Base-by-base conservation (phyloP, 306 rosid species). In the Sechiopsis laciniata region DNA sequence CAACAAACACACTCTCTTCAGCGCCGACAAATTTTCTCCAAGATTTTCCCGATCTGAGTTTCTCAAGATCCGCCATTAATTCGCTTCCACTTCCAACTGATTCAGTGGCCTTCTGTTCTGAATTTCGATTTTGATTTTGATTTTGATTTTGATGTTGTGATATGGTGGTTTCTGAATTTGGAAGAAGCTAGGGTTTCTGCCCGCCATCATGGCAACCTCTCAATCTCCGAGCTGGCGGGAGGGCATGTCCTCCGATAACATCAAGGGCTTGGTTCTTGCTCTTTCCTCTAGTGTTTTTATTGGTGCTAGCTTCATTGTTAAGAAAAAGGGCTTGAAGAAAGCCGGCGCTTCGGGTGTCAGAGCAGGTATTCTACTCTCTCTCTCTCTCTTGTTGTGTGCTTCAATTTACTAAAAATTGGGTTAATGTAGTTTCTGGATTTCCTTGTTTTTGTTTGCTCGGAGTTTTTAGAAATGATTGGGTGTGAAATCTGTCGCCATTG, bases 321-420 rank as follows among this genome's bases (percentile, higher is more conserved):
- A 91, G 71, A 91, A 91, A 75, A 91, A 91, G 82, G 97, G 97
- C 8, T 80, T 89, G 84, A 89, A 91, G 87, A 91, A 80, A 74
- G 97, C 97, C n/a, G 97, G 90, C 21, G 91, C 97, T 46, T 82
- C 90, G 46, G 97, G 97, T 76, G 50, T 89, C 78, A 80, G 97
- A 68, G 97, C 97, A 79, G 97, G 97, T 91, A 72, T 55, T 16
- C 26, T 14, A 16, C 48, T 35, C 69, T 70, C 3, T 2, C 37
- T 32, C 37, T 32, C 37, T 4, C 45, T 7, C 19, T 69, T 69
- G 0, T 69, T 22, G 15, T 45, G 0, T 69, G 15, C 74, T 69
- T 48, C 45, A 50, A 7, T 69, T 50, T 12, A 1, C 35, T 13
- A 6, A 13, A 2, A 62, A 6, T 19, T 6, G 21, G 29, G 45